Evolutionary conservation across 352 stramenopile genomes (phyloP).

Genomic region (Globisporangium abappressorium): DNA sequence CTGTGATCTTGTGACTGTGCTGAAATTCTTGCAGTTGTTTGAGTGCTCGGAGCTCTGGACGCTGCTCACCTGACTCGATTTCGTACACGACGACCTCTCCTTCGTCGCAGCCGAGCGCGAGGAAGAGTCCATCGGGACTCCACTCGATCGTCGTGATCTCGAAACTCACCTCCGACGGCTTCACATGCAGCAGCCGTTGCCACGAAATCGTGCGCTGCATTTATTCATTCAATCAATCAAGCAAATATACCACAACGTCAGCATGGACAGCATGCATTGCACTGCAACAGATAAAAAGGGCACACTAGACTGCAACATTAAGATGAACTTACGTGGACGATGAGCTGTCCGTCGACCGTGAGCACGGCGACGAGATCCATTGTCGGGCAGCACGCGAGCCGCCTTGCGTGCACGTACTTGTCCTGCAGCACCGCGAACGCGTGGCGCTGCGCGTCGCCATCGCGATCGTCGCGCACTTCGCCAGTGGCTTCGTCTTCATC

Average conservation of each 20-base stretch:
- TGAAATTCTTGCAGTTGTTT: constrained; percentile 27
- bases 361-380: constrained; percentile 81
- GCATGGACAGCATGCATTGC: no score
- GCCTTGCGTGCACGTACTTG: constrained; percentile 51
- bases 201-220: constrained; percentile 67
- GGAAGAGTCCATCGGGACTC: constrained; percentile 58
- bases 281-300: no score
- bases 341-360: constrained; percentile 60
- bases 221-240: neutral
- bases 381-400: constrained; percentile 57
- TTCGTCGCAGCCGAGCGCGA: constrained; percentile 68
- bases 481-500: constrained; percentile 3
- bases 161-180: constrained; percentile 52
- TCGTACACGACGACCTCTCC: constrained; percentile 70
- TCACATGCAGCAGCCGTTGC: constrained; percentile 72
- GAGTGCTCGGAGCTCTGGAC: constrained; percentile 25
- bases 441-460: neutral
- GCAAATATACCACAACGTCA: neutral
- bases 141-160: constrained; percentile 56
- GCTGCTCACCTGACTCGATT: constrained; percentile 45
- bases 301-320: neutral
- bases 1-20: constrained; percentile 42
- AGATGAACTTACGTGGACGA: constrained; percentile 59
- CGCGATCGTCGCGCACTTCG: constrained; percentile 5
- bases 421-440: constrained; percentile 72